A percentile compares a stretch with the other conserved stretches of the same genome.
These are phyloP conservation scores for Pythium vanterpoolii DNA, from an alignment of 352 stramenopile genomes.

Conservation along the genomic window DNA sequence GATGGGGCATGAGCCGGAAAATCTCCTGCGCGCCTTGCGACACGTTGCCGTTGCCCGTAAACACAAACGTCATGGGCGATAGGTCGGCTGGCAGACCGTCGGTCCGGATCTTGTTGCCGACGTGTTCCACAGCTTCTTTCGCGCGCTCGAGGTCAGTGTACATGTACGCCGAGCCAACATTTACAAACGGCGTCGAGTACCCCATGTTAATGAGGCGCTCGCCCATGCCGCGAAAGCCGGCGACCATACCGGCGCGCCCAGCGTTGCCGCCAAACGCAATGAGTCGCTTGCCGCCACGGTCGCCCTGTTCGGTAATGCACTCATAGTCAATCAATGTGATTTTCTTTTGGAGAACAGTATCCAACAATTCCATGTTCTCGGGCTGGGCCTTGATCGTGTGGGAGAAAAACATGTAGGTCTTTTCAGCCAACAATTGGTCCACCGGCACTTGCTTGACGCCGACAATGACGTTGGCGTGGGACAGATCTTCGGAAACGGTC, in stretches of 20 bases:
- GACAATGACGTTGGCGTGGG: constrained; percentile 88
- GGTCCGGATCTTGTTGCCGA: constrained; percentile 76
- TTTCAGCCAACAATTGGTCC: constrained; percentile 80
- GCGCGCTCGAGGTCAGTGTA: constrained; percentile 89
- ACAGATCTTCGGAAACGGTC: constrained; percentile 87
- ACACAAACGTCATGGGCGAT: constrained; percentile 87
- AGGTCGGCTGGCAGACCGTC: constrained; percentile 81
- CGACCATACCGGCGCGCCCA: constrained; percentile 93
- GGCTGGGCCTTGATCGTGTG: constrained; percentile 97
- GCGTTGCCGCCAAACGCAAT: constrained; percentile 95
- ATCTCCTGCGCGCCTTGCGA: constrained; percentile 93
- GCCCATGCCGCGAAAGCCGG: constrained; percentile 91
- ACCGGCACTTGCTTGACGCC: constrained; percentile 94
- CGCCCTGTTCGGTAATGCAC: constrained; percentile 89
- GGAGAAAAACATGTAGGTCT: constrained; percentile 97
- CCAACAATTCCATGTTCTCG: constrained; percentile 95
- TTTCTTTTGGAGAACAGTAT: constrained; percentile 88
- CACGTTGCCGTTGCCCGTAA: constrained; percentile 95
- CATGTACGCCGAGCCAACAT: constrained; percentile 93
- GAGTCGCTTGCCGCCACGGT: constrained; percentile 73
- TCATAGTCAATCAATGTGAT: constrained; percentile 97
- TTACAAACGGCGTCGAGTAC: constrained; percentile 94
- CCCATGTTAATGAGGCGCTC: constrained; percentile 91
- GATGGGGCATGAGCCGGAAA: constrained; percentile 92
- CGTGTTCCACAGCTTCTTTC: constrained; percentile 76